phyloP scores from a whole-genome alignment of 2,329 filamentous ascomycete species.

The Chrysoporthe deuterocubensis region DNA sequence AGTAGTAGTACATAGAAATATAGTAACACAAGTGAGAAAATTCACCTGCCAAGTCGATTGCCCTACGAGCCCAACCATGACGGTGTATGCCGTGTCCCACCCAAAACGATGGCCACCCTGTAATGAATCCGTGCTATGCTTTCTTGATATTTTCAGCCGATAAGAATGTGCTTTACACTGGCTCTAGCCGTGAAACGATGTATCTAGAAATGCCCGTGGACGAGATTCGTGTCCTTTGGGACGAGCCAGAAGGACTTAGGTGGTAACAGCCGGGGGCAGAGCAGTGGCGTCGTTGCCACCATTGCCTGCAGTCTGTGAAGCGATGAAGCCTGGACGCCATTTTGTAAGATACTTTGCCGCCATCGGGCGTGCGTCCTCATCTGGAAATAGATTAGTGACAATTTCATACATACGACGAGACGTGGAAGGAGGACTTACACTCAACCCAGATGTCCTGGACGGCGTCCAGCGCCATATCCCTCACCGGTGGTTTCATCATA shows the following conservation, averaged over 20 bases:
- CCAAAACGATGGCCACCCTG: not conserved
- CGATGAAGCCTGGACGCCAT: conserved; percentile 61
- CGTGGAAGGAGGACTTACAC: conserved; percentile 52
- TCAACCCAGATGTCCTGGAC: conserved; percentile 70
- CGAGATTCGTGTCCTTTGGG: not conserved
- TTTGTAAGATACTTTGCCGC: conserved; percentile 66
- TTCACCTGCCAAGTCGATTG: not conserved
- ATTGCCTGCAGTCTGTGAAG: conserved; percentile 34
- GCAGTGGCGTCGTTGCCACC: conserved; percentile 14
- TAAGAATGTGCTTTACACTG: not conserved
- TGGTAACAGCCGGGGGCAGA: conserved; percentile 17
- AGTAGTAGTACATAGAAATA: not conserved
- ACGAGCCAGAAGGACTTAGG: conserved; percentile 5
- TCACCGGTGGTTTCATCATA: conserved; percentile 68
- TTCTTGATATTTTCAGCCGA: not conserved
- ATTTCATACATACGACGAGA: not conserved
- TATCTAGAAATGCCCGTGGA: not conserved
- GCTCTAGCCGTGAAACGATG: not conserved
- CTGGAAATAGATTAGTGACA: conserved; percentile 39
- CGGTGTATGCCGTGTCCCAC: not conserved
- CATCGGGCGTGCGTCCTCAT: conserved; percentile 66
- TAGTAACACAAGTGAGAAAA: not conserved
- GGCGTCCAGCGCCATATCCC: conserved; percentile 65
- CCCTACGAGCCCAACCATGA: not conserved
- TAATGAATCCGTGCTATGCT: conserved; percentile 9